Base-by-base conservation (phyloP, 495 filamentous ascomycete genomes). In the Neurospora sp. region DNA sequence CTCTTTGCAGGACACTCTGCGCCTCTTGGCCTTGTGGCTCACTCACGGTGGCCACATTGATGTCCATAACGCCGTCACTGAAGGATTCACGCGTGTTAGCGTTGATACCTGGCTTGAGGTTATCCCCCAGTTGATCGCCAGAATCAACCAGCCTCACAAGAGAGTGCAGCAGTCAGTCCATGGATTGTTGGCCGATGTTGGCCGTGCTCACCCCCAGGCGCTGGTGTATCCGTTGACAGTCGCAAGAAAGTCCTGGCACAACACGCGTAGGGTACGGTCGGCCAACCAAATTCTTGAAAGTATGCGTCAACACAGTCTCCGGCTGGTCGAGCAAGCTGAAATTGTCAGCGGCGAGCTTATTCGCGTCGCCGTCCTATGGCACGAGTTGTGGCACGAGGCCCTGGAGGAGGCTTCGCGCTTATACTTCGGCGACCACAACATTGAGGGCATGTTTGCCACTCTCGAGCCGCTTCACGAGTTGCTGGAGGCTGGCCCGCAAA, bases 211-310 rank as follows among this genome's bases (percentile, higher is more conserved):
- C 80, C 96, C 96, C 14, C 96, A 99, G 77, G 94, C 96, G n/a
- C 81, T 99, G 31, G 96, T 99, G n/a, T 99, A 98, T 79, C 94
- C 96, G n/a, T 87, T 99, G 76, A 98, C 96, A 0, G 96, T 99
- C 10, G 94, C 96, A 16, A 97, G 97, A 89, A 99, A 99, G 80
- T 98, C 96, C 4, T 81, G 82, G 48, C 84, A 88, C 46, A 92
- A 93, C 77, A 88, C 90, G 48, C 88, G 92, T 62, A 90, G 96
- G 44, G 93, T 92, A 37, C 90, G 92, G 76, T 94, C 94, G 40
- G 96, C 96, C 14, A 88, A 86, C 20, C 89, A 92, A 72, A 96
- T 99, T 78, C 97, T 99, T 96, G 94, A 98, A 72, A 96, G 90
- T 76, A 96, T 99, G 94, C 92, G 94, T 14, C 91, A 95, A 72